Conservation (phyloP, 2,329 filamentous ascomycete genomes). For the Ascochyta fabae region DNA sequence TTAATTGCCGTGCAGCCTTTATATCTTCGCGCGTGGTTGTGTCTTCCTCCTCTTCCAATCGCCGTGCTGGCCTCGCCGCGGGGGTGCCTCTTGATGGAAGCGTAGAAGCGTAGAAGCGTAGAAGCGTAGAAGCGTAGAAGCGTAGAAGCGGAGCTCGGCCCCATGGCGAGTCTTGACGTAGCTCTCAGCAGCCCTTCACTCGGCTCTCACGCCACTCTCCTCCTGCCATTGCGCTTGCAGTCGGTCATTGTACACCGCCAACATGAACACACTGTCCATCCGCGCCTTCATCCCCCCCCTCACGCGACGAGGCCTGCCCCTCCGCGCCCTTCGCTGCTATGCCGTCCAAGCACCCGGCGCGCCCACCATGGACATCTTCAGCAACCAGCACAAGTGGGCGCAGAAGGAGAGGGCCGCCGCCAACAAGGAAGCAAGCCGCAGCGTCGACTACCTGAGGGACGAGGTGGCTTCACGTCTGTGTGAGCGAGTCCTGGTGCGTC, state of each 20-base stretch:
- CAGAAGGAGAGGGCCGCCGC: constrained; percentile 87
- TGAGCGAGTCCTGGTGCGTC: constrained; percentile 77
- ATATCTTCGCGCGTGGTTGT: neutral
- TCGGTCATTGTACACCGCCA: neutral
- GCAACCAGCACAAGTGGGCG: constrained; percentile 82
- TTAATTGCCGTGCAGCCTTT: no score
- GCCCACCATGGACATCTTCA: constrained; percentile 89
- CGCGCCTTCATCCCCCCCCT: constrained; percentile 44
- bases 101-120: neutral
- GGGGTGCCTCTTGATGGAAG: constrained; percentile 16
- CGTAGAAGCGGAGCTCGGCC: neutral
- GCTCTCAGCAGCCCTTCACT: neutral
- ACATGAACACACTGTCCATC: constrained; percentile 43
- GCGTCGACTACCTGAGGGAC: constrained; percentile 91
- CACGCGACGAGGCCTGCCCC: constrained; percentile 12
- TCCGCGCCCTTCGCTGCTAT: constrained; percentile 61
- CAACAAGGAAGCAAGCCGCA: constrained; percentile 72
- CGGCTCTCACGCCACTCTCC: neutral
- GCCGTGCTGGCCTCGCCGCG: constrained; percentile 7
- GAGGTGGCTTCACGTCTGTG: constrained; percentile 85
- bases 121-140: no score
- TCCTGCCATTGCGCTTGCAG: neutral
- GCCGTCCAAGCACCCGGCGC: constrained; percentile 79
- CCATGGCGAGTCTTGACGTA: constrained; percentile 14
- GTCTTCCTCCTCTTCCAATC: constrained; percentile 8